Percentiles rank a stretch among this genome's conserved stretches.
Evolutionary conservation across 1,139 yeast species (phyloP).

Genomic region (Diutina catenulata): DNA sequence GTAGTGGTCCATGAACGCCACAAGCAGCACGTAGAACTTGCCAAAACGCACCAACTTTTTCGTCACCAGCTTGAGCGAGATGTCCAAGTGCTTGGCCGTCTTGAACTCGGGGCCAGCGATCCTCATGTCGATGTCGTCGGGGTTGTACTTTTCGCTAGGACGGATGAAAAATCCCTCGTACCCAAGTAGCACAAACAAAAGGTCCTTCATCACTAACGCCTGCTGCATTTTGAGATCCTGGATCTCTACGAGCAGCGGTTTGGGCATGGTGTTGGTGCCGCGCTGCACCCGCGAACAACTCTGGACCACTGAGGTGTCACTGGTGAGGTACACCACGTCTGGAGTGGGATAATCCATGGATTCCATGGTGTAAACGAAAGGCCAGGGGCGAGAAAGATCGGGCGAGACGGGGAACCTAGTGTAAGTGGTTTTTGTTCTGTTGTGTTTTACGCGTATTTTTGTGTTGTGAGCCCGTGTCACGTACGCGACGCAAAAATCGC

Average conservation of each 20-base stretch:
- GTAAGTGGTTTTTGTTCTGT: no score
- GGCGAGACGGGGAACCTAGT: no score
- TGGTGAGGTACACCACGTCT: conserved; percentile 4
- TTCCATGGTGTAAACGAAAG: no score
- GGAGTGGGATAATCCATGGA: background rate
- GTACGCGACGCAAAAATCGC: no score
- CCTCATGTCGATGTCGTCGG: conserved; percentile 19
- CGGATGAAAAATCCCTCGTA: conserved; percentile 71
- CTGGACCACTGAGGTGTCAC: background rate
- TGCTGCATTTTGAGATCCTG: conserved; percentile 49
- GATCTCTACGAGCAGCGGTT: conserved; percentile 13
- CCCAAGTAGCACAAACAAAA: conserved; percentile 60
- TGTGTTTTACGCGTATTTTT: no score
- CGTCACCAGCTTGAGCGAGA: conserved; percentile 64
- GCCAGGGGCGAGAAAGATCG: no score
- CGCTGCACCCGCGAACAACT: background rate
- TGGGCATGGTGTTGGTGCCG: no score
- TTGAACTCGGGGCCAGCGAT: conserved; percentile 66
- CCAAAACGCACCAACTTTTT: conserved; percentile 52
- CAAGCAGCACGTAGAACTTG: conserved; percentile 44
- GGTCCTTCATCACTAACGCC: conserved; percentile 58
- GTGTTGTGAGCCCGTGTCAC: no score
- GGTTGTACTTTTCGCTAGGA: conserved; percentile 51
- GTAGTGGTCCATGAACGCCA: conserved; percentile 45
- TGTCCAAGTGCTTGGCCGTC: conserved; percentile 61